Base-by-base conservation (phyloP, 805 yeast species). In the Kuraishia ogatae region DNA sequence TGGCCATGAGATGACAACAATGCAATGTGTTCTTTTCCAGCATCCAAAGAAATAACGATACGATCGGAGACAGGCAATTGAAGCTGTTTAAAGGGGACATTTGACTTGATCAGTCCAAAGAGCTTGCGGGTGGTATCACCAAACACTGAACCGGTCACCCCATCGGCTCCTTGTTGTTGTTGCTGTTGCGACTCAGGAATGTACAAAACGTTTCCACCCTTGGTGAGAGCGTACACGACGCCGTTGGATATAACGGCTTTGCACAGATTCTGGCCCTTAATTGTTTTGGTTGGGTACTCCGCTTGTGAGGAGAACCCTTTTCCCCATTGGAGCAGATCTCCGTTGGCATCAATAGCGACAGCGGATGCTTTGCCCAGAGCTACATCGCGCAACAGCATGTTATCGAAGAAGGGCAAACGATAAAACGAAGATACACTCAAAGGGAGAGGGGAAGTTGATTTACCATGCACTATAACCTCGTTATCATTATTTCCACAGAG, bases 311-410 rank as follows among this genome's bases (percentile, higher is more conserved):
- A 63, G 54, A 63, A 64, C 0, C 76, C 79, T 28, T 67, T 62
- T n/a, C 83, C 82, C 88, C 92, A 89, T 64, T 86, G 87, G 55
- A 82, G 83, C 35, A 90, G 74, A 62, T 86, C 80, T 20, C 97
- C 98, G 17, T 78, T 79, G 0, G 76, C 75, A 57, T 84, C 80
- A 19, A 89, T 79, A 0, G 90, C 90, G 3, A 77, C 70, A 28
- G 79, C 83, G 7, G 81, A 71, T 15, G 69, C 67, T 4, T 74
- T 75, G 23, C 76, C 72, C 1, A 89, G 64, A 21, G 75, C 71
- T 3, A 92, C 81, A 62, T 82, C 85, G 51, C 77, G 74, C 29
- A 89, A 67, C 17, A 73, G 62, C 70, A 77, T 76, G 47, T 79
- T 78, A 63, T 90, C 89, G 61, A 93, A 90, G 59, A 75, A 78